Conservation (phyloP, 257 asterid genomes). For the Penstemon barbatus region DNA sequence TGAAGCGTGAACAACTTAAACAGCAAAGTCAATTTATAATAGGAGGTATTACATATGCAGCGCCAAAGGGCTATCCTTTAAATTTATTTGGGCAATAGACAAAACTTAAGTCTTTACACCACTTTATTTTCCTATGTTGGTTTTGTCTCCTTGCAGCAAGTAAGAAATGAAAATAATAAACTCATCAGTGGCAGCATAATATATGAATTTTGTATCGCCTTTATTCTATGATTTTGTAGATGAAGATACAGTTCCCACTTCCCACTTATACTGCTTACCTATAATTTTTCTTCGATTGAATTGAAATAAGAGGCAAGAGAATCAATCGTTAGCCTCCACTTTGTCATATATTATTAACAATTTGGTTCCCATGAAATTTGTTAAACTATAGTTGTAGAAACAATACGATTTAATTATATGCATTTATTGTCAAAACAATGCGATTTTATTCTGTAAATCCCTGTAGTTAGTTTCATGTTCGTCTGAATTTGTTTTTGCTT, state of each 20-base stretch:
- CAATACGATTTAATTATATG: no score
- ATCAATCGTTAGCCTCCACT: no score
- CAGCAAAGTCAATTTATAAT: not conserved
- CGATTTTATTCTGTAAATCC: not conserved
- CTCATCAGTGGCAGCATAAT: not conserved
- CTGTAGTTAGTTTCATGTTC: not conserved
- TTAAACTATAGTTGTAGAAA: no score
- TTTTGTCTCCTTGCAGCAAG: not conserved
- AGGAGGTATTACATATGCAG: not conserved
- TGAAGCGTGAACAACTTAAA: not conserved
- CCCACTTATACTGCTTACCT: no score
- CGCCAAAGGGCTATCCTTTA: not conserved
- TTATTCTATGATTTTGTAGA: no score
- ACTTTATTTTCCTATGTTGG: not conserved
- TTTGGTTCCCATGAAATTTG: no score
- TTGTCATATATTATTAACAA: no score
- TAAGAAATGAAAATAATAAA: not conserved
- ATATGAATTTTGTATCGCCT: not conserved
- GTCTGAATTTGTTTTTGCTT: slow-evolving; percentile 6
- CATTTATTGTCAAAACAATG: no score
- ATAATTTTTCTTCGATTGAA: no score
- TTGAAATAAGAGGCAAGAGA: no score
- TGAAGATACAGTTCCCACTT: no score
- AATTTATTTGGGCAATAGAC: not conserved
- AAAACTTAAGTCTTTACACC: not conserved